Percentiles rank a stretch among this genome's conserved stretches.
These are phyloP conservation scores for Suaeda aralocaspica DNA, from an alignment of 148 eudicot species.

Conservation along the genomic window DNA sequence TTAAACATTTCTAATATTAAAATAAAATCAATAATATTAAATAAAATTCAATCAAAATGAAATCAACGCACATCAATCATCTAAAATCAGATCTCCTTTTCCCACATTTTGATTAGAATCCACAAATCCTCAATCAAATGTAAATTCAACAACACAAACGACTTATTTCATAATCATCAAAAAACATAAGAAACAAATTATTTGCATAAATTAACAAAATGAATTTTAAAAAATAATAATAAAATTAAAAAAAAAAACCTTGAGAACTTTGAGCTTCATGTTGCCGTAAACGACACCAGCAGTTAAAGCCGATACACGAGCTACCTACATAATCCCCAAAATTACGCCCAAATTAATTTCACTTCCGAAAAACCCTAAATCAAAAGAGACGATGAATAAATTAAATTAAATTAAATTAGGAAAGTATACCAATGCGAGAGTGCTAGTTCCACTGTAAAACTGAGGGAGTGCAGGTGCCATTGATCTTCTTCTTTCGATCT, in stretches of 20 bases:
- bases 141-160: not conserved
- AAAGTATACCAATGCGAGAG: slow-evolving; percentile 56
- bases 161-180: not conserved
- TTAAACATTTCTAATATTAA: not conserved
- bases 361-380: not conserved
- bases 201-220: slow-evolving; percentile 1
- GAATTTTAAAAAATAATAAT: not conserved
- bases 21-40: not conserved
- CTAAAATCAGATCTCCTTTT: not conserved
- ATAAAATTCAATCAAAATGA: not conserved
- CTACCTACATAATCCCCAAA: slow-evolving; percentile 40
- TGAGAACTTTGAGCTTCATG: slow-evolving; percentile 58
- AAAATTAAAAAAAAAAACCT: slow-evolving; percentile 28
- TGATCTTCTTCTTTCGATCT: slow-evolving; percentile 25
- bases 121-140: not conserved
- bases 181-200: not conserved
- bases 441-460: slow-evolving; percentile 70
- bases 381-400: not conserved
- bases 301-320: slow-evolving; percentile 57
- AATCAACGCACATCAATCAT: not conserved
- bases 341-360: not conserved
- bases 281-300: slow-evolving; percentile 55
- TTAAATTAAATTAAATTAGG: not conserved
- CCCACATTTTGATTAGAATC: not conserved
- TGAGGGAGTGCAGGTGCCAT: slow-evolving; percentile 69